Percentiles rank a stretch among this genome's conserved stretches.
Evolutionary conservation across 2,329 filamentous ascomycete species (phyloP).

Genomic region (Sclerotinia sclerotiorum): DNA sequence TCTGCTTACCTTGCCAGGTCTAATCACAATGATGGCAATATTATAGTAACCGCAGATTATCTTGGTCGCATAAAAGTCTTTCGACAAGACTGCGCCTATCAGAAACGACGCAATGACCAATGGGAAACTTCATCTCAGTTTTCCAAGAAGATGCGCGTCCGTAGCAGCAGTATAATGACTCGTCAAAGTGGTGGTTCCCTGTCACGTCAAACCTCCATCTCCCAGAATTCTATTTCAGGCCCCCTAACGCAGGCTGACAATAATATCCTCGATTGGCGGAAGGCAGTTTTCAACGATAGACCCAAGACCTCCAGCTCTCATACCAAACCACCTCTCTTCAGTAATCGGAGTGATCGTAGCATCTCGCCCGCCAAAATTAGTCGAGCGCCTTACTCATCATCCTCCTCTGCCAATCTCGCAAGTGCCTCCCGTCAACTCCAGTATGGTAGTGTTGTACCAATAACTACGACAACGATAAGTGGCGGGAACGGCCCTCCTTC

Average conservation of each 20-base stretch:
- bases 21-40: conserved; percentile 77
- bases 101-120: conserved; percentile 71
- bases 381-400: conserved; percentile 37
- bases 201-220: conserved; percentile 47
- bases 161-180: conserved; percentile 43
- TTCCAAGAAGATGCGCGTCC: conserved; percentile 48
- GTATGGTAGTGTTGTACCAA: conserved; percentile 29
- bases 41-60: conserved; percentile 88
- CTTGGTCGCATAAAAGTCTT: conserved; percentile 91
- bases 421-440: conserved; percentile 37
- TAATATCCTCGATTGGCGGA: conserved; percentile 85
- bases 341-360: conserved; percentile 52
- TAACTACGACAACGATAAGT: conserved; percentile 11
- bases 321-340: conserved; percentile 9
- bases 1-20: conserved; percentile 76
- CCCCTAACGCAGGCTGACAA: conserved; percentile 59
- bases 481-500: conserved; percentile 29
- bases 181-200: conserved; percentile 48
- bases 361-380: conserved; percentile 49
- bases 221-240: conserved; percentile 38
- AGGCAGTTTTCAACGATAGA: conserved; percentile 55
- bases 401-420: conserved; percentile 35
- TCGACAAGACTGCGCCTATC: conserved; percentile 77
- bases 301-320: conserved; percentile 43
- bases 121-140: conserved; percentile 79